A percentile compares a stretch with the other conserved stretches of the same genome.
These are phyloP conservation scores for Noccaea caerulescens DNA, from an alignment of 345 rosid genomes.

Conservation along the genomic window DNA sequence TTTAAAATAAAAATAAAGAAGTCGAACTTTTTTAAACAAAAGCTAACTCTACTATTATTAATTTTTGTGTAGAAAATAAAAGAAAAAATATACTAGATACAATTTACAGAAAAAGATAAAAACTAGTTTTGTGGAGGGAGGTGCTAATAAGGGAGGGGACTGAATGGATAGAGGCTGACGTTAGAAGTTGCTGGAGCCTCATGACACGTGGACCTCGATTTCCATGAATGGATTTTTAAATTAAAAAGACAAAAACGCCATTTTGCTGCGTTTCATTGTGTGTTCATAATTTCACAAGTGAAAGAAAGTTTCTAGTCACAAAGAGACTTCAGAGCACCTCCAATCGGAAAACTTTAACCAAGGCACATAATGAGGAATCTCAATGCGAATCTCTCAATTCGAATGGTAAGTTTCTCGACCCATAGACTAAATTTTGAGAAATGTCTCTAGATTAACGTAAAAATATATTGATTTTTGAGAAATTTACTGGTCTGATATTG, in stretches of 20 bases:
- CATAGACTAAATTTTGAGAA: not conserved
- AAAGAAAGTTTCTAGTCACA: too few relatives aligned
- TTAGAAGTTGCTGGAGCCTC: constrained; percentile 42
- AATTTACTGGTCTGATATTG: not conserved
- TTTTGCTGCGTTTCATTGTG: too few relatives aligned
- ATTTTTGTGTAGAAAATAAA: not conserved
- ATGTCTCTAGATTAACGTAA: not conserved
- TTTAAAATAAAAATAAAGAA: not conserved
- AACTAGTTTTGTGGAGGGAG: constrained; percentile 35
- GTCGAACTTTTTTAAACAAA: not conserved
- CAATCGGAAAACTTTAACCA: too few relatives aligned
- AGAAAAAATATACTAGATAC: not conserved
- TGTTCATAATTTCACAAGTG: too few relatives aligned
- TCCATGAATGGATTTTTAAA: not conserved
- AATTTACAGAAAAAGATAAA: not conserved
- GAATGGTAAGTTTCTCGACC: constrained; percentile 17
- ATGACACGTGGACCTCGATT: constrained; percentile 13
- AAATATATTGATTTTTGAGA: too few relatives aligned
- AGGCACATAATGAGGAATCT: constrained; percentile 2
- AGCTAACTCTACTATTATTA: too few relatives aligned
- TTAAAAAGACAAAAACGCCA: not conserved
- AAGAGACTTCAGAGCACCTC: too few relatives aligned
- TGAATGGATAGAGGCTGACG: constrained; percentile 54
- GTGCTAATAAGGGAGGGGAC: constrained; percentile 24
- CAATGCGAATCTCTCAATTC: not conserved